phyloP scores from a whole-genome alignment of 176 grass and related monocot species.

The Cymbopogon citratus region DNA sequence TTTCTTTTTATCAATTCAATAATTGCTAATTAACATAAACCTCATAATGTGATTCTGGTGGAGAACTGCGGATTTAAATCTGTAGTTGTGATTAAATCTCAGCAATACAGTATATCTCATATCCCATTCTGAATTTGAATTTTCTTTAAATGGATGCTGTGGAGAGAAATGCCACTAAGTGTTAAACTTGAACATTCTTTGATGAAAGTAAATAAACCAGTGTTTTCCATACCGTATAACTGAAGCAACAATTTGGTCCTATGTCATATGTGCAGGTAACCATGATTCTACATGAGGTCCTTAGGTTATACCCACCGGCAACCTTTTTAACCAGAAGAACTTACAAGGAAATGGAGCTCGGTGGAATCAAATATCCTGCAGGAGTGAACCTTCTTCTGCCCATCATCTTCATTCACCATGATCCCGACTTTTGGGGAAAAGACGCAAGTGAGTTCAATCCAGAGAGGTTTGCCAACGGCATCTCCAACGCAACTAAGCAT shows the following conservation, averaged over 20 bases:
- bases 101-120: background rate
- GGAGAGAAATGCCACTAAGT: background rate
- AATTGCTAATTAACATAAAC: background rate
- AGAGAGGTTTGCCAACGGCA: constrained; percentile 51
- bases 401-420: constrained; percentile 49
- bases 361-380: constrained; percentile 38
- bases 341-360: constrained; percentile 51
- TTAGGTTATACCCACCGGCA: constrained; percentile 53
- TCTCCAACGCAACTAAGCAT: constrained; percentile 49
- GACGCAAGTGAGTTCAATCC: constrained; percentile 61
- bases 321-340: constrained; percentile 22
- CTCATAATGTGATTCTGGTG: background rate
- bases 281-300: constrained; percentile 65
- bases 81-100: background rate
- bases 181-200: background rate
- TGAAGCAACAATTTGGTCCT: background rate
- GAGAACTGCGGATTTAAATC: background rate
- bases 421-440: constrained; percentile 49
- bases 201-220: background rate
- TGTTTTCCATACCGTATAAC: background rate
- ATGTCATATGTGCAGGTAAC: constrained; percentile 31
- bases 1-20: background rate
- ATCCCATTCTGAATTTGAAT: background rate
- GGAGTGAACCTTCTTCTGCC: constrained; percentile 51
- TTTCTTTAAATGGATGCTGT: background rate